Percentiles rank a stretch among this genome's conserved stretches.
Evolutionary conservation across 805 yeast genomes (phyloP).

Genomic region (Kluyveromyces wickerhamii): DNA sequence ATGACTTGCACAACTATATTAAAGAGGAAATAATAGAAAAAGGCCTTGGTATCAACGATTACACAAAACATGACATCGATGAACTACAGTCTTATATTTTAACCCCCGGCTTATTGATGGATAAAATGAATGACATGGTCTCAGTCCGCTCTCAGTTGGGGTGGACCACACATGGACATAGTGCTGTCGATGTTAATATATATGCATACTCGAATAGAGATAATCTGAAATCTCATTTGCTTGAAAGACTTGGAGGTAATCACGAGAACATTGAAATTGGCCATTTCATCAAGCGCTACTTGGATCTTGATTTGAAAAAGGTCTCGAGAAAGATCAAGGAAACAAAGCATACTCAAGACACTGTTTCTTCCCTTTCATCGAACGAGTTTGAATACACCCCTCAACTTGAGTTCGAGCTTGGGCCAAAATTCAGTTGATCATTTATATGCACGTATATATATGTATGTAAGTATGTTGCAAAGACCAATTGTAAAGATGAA

Average conservation of each 20-base stretch:
- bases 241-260: conserved; percentile 57
- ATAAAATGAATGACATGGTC: conserved; percentile 58
- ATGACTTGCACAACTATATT: conserved; percentile 37
- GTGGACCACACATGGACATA: conserved; percentile 96
- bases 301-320: conserved; percentile 37
- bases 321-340: conserved; percentile 44
- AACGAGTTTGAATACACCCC: conserved; percentile 3
- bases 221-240: conserved; percentile 33
- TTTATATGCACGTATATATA: too few relatives aligned
- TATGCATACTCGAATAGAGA: conserved; percentile 66
- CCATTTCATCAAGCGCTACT: conserved; percentile 50
- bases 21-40: conserved; percentile 44
- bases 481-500: too few relatives aligned
- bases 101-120: conserved; percentile 28
- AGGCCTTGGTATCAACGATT: conserved; percentile 62
- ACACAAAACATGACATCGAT: conserved; percentile 45
- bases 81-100: conserved; percentile 31
- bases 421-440: too few relatives aligned
- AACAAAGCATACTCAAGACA: conserved; percentile 39
- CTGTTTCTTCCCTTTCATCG: not conserved
- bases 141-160: conserved; percentile 82
- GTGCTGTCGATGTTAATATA: conserved; percentile 91
- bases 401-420: not conserved
- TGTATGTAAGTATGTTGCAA: too few relatives aligned
- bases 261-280: conserved; percentile 88